phyloP scores from a whole-genome alignment of 495 filamentous ascomycete species.

The Letharia lupina region DNA sequence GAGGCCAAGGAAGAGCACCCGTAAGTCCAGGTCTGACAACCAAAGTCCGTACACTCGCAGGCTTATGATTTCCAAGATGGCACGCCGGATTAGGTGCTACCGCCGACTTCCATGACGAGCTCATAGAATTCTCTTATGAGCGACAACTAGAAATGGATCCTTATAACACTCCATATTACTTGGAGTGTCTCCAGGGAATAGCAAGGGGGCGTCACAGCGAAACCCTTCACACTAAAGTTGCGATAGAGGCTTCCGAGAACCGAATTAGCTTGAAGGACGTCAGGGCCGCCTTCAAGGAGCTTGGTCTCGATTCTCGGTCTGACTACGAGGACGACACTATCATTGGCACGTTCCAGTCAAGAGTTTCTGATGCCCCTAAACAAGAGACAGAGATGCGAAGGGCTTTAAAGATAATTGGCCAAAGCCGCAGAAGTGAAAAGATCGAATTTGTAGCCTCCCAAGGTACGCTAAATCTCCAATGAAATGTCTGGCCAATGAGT shows the following conservation, averaged over 20 bases:
- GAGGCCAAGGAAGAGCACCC: slow-evolving; percentile 26
- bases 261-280: slow-evolving; percentile 35
- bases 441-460: slow-evolving; percentile 50
- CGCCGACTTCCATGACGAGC: slow-evolving; percentile 42
- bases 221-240: slow-evolving; percentile 32
- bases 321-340: slow-evolving; percentile 47
- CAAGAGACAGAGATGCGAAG: slow-evolving; percentile 44
- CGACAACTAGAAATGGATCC: slow-evolving; percentile 35
- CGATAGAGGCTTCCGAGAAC: slow-evolving; percentile 35
- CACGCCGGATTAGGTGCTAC: slow-evolving; percentile 40
- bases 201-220: slow-evolving; percentile 35
- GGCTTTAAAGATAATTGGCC: slow-evolving; percentile 49
- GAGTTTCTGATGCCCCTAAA: slow-evolving; percentile 36
- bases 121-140: slow-evolving; percentile 42
- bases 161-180: slow-evolving; percentile 37
- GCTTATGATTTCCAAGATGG: slow-evolving; percentile 30
- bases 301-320: slow-evolving; percentile 37
- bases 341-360: slow-evolving; percentile 48
- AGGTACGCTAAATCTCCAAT: slow-evolving; percentile 29
- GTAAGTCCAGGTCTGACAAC: slow-evolving; percentile 21
- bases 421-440: slow-evolving; percentile 41
- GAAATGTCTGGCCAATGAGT: slow-evolving; percentile 6
- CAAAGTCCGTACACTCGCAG: background rate
- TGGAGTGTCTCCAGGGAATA: slow-evolving; percentile 40
- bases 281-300: slow-evolving; percentile 43